These are phyloP conservation scores for Chrysoporthe puriensis DNA, from an alignment of 2,329 filamentous ascomycete species.

Conservation along the genomic window DNA sequence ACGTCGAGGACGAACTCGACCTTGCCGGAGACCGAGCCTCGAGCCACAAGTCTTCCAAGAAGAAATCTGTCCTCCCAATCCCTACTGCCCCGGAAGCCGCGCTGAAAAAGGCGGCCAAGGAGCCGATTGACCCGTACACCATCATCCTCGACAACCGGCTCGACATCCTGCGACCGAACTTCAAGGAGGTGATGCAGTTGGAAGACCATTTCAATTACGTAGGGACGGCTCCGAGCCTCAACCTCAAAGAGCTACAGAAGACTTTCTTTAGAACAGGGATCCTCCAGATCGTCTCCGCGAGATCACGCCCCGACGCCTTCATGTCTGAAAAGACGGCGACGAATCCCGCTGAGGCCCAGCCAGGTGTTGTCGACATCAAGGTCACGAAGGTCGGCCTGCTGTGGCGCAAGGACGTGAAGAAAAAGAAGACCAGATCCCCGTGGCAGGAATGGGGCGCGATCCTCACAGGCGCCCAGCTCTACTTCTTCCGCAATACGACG, in stretches of 20 bases:
- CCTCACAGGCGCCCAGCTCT: constrained; percentile 93
- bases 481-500: constrained; percentile 90
- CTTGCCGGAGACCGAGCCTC: constrained; percentile 75
- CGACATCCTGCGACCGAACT: constrained; percentile 77
- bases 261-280: constrained; percentile 91
- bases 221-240: constrained; percentile 74
- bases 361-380: constrained; percentile 95
- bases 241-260: constrained; percentile 80
- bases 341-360: constrained; percentile 84
- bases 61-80: constrained; percentile 70
- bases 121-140: constrained; percentile 93
- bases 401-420: constrained; percentile 93
- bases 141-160: constrained; percentile 90
- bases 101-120: constrained; percentile 67
- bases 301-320: constrained; percentile 93
- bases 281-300: constrained; percentile 90
- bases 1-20: constrained; percentile 90
- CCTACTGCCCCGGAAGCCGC: constrained; percentile 60
- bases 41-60: constrained; percentile 68
- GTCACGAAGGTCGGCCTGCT: constrained; percentile 93
- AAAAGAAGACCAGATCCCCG: constrained; percentile 89
- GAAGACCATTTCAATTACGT: constrained; percentile 92
- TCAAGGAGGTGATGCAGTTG: constrained; percentile 89
- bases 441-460: constrained; percentile 99
- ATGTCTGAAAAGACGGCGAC: constrained; percentile 84